These are phyloP conservation scores for Peronosclerospora sorghi DNA, from an alignment of 352 stramenopile species.

Conservation along the genomic window DNA sequence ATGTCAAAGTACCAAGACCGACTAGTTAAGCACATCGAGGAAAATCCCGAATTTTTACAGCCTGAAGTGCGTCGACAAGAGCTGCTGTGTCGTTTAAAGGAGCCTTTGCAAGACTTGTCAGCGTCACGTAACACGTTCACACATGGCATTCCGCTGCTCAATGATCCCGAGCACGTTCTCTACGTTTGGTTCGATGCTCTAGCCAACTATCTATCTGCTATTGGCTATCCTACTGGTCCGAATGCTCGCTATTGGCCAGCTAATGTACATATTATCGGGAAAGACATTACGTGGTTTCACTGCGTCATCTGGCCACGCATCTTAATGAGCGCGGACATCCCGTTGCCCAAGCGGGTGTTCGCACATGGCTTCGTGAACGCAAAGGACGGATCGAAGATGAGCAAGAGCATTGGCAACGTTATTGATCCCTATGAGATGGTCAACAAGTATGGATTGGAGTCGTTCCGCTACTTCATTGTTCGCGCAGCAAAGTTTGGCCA, in stretches of 20 bases:
- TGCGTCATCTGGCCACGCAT: constrained; percentile 99
- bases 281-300: constrained; percentile 99
- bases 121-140: constrained; percentile 95
- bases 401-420: constrained; percentile 98
- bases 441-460: constrained; percentile 88
- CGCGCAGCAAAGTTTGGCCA: constrained; percentile 90
- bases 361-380: constrained; percentile 97
- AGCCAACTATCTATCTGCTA: constrained; percentile 95
- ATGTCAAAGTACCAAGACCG: constrained; percentile 96
- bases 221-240: constrained; percentile 87
- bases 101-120: constrained; percentile 93
- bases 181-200: constrained; percentile 99
- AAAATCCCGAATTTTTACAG: constrained; percentile 93
- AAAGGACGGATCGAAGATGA: constrained; percentile 98
- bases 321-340: constrained; percentile 93
- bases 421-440: constrained; percentile 95
- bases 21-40: constrained; percentile 92
- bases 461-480: constrained; percentile 91
- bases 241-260: constrained; percentile 73
- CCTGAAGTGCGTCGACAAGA: constrained; percentile 91
- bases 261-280: constrained; percentile 87
- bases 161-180: constrained; percentile 94
- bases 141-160: constrained; percentile 90
- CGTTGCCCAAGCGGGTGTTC: constrained; percentile 91
- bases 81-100: constrained; percentile 89